Percentiles rank a stretch among this genome's conserved stretches.
phyloP scores from a whole-genome alignment of 768 basidiomycete genomes.

The Hygrocybe coccinea region DNA sequence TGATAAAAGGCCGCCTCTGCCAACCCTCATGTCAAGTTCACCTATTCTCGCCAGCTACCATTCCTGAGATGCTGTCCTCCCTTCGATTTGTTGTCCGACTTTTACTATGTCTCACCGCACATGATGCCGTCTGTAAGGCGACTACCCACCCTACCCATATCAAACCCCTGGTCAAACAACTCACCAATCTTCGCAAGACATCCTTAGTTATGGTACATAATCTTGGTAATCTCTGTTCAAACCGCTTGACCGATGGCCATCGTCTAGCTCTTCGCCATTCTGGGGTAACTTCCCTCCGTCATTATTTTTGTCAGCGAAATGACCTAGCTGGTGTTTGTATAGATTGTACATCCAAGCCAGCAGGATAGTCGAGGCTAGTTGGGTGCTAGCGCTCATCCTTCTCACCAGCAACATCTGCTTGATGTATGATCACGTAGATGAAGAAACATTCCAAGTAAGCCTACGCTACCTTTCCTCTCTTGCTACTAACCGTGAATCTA shows the following conservation, averaged over 20 bases:
- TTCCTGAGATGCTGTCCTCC: neutral
- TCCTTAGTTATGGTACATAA: neutral
- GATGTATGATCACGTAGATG: neutral
- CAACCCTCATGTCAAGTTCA: too few species aligned
- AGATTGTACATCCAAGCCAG: neutral
- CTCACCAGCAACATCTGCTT: neutral
- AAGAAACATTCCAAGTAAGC: neutral
- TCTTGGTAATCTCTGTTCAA: neutral
- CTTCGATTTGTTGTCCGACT: neutral
- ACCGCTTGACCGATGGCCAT: too few species aligned
- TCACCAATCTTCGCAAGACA: neutral
- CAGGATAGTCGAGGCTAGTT: neutral
- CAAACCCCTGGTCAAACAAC: neutral
- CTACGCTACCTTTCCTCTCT: neutral
- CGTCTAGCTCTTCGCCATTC: too few species aligned
- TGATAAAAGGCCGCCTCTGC: neutral
- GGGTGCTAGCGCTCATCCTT: neutral
- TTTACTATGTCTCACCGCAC: neutral
- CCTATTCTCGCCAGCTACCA: too few species aligned
- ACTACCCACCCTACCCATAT: neutral
- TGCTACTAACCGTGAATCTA: neutral
- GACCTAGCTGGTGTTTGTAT: neutral
- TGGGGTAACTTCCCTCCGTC: too few species aligned
- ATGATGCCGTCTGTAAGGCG: neutral
- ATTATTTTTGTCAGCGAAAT: too few species aligned